phyloP scores from a whole-genome alignment of 768 basidiomycete species.

The Lactifluus echinatus region DNA sequence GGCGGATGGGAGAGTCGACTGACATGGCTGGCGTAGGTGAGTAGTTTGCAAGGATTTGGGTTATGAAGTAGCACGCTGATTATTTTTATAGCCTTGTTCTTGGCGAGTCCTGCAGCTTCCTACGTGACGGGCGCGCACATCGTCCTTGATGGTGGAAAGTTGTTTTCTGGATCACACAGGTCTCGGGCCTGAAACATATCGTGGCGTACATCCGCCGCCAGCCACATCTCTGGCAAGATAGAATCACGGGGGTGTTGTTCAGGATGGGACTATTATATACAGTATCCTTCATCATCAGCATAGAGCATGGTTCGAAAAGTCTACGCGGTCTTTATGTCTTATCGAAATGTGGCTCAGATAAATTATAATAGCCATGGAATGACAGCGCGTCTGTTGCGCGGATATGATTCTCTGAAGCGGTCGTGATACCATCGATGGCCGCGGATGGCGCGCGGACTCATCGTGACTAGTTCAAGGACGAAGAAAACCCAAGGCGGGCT shows the following conservation, averaged over 20 bases:
- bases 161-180: not conserved
- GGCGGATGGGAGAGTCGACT: slow-evolving; percentile 52
- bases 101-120: slow-evolving; percentile 55
- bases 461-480: slow-evolving; percentile 57
- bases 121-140: slow-evolving; percentile 72
- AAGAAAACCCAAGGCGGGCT: slow-evolving; percentile 81
- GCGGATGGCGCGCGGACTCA: slow-evolving; percentile 74
- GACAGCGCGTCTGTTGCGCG: slow-evolving; percentile 63
- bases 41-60: slow-evolving; percentile 16
- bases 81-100: slow-evolving; percentile 25
- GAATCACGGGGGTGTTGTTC: not conserved
- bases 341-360: not conserved
- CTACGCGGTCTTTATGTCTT: not conserved
- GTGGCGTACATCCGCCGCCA: not conserved
- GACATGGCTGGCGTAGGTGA: slow-evolving; percentile 62
- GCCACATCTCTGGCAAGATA: not conserved
- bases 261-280: not conserved
- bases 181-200: slow-evolving; percentile 6
- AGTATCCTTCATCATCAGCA: not conserved
- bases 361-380: slow-evolving; percentile 67
- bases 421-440: slow-evolving; percentile 82
- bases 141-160: slow-evolving; percentile 48
- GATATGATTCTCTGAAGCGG: slow-evolving; percentile 67
- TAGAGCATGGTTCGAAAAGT: not conserved
- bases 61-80: not conserved